Conservation (phyloP, 164 flowering plant genomes). For the Akebia trifoliata region DNA sequence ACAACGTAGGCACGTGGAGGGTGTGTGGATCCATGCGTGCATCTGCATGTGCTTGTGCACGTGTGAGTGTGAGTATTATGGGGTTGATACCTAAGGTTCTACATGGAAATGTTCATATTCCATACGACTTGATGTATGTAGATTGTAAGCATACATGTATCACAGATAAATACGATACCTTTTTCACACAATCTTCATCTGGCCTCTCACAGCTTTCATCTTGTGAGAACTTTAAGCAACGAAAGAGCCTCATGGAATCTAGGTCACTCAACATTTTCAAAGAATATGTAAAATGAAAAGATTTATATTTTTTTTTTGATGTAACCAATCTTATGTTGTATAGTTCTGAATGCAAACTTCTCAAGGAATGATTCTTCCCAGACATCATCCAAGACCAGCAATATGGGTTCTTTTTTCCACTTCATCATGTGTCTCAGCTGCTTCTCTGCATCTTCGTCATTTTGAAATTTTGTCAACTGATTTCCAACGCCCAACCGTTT, state of each 20-base stretch:
- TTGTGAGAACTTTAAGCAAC: constrained; percentile 18
- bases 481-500: neutral
- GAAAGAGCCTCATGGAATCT: constrained; percentile 36
- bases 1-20: too few relatives aligned
- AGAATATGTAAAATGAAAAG: constrained; percentile 18
- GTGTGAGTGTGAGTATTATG: too few relatives aligned
- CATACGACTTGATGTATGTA: neutral
- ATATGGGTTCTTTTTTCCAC: constrained; percentile 12
- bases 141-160: neutral
- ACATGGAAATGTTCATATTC: neutral
- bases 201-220: constrained; percentile 7
- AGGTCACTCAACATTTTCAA: constrained; percentile 22
- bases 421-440: constrained; percentile 14
- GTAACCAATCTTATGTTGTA: constrained; percentile 36
- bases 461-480: constrained; percentile 5
- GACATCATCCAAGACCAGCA: constrained; percentile 43
- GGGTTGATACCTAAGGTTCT: too few relatives aligned
- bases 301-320: constrained; percentile 35
- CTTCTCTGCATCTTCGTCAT: constrained; percentile 25
- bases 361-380: constrained; percentile 28
- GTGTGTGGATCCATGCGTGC: too few relatives aligned
- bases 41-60: too few relatives aligned
- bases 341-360: constrained; percentile 13
- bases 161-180: constrained; percentile 10
- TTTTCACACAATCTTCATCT: constrained; percentile 16